Conservation (phyloP, 495 filamentous ascomycete genomes). For the Penicillium bovifimosum region DNA sequence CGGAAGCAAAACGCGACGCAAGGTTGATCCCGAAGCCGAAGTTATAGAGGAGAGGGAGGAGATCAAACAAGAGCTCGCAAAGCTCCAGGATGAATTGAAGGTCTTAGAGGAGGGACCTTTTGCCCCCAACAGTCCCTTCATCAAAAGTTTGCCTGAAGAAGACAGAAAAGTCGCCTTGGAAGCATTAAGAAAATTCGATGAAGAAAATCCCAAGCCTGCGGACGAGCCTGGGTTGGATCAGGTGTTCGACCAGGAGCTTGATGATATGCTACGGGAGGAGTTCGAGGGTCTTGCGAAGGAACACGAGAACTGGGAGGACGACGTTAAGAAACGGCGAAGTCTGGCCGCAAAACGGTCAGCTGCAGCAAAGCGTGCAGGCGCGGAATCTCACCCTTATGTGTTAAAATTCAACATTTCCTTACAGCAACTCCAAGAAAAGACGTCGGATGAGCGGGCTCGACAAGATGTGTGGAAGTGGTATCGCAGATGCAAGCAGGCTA, state of each 20-base stretch:
- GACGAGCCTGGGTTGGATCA: constrained; percentile 25
- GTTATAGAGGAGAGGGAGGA: constrained; percentile 40
- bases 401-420: constrained; percentile 31
- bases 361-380: constrained; percentile 18
- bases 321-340: constrained; percentile 17
- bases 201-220: constrained; percentile 23
- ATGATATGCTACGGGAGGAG: constrained; percentile 39
- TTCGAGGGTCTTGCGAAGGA: constrained; percentile 38
- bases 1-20: constrained; percentile 30
- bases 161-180: constrained; percentile 39
- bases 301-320: constrained; percentile 35
- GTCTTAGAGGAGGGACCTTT: constrained; percentile 38
- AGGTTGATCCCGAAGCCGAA: constrained; percentile 49
- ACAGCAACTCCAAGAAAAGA: constrained; percentile 19
- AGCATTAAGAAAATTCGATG: constrained; percentile 39
- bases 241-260: constrained; percentile 44
- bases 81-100: constrained; percentile 53
- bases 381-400: constrained; percentile 28
- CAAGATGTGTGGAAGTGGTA: constrained; percentile 45
- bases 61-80: constrained; percentile 40
- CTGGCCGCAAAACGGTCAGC: constrained; percentile 16
- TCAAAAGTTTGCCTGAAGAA: constrained; percentile 34
- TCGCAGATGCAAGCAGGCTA: constrained; percentile 36
- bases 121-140: constrained; percentile 39
- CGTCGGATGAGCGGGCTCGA: constrained; percentile 20